phyloP scores from a whole-genome alignment of 73 alveolate genomes.

The Tetrahymena elliotti region DNA sequence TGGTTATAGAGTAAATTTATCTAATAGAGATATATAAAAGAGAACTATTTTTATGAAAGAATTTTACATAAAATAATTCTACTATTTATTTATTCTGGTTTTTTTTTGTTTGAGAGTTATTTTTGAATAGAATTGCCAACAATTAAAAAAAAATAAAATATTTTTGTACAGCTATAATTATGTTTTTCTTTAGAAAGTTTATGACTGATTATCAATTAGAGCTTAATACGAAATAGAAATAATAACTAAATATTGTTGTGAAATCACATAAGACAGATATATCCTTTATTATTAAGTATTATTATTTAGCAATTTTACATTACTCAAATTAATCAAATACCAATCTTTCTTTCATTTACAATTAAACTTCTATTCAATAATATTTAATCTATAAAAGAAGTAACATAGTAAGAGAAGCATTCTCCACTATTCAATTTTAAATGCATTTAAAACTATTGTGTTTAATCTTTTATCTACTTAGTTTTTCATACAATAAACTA shows the following conservation, averaged over 20 bases:
- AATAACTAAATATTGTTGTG: neutral
- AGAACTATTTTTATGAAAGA: no score
- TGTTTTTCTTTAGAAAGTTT: neutral
- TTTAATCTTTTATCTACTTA: no score
- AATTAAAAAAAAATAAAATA: no score
- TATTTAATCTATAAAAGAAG: neutral
- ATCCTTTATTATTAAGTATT: neutral
- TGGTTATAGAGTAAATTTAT: neutral
- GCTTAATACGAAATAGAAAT: neutral
- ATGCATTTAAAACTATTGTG: neutral
- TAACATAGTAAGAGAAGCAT: no score
- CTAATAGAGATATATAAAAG: neutral
- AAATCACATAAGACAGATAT: neutral
- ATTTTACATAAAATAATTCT: no score
- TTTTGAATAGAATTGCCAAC: neutral
- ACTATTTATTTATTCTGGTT: neutral
- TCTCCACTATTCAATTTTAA: neutral
- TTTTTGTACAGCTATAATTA: neutral
- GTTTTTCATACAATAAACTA: neutral
- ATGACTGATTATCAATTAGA: neutral
- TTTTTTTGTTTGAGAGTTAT: neutral
- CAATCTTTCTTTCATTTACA: neutral
- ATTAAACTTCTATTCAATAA: neutral
- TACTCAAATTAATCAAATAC: no score
- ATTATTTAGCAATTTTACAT: neutral